Base-by-base conservation (phyloP, 495 filamentous ascomycete species). In the Echria macrotheca region DNA sequence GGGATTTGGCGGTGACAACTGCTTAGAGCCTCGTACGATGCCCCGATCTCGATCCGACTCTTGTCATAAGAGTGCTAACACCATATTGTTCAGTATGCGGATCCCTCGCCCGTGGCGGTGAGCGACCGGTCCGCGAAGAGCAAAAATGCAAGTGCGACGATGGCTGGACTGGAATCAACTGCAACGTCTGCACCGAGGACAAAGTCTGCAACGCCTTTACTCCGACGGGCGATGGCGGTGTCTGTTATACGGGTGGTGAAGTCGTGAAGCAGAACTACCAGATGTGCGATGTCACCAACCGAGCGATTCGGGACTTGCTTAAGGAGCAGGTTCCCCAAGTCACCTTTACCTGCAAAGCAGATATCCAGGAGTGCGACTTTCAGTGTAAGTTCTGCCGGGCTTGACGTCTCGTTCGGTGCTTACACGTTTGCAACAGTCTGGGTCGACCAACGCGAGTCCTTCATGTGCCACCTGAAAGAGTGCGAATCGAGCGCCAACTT, bases 101-200 rank as follows among this genome's bases (percentile, higher is more conserved):
- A 37, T 88, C 90, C n/a, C 75, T 96, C 17, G 78, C 85, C 14
- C 84, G 86, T 57, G 89, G 87, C 24, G 72, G 72, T 47, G 80
- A 96, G 52, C 79, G 93, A 56, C 72, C 82, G 12, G 78, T 82
- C 53, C 79, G 91, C 59, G 64, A 80, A 35, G 80, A 75, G 36
- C 72, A 81, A 12, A 69, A 73, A 26, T 98, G 93, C 68, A 70
- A 91, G 21, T 98, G 93, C 68, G 82, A 90, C 53, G 89, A 95
- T 25, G 93, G 94, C 39, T 98, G 93, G 93, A 79, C 79, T n/a
- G 93, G 93, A 52, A 91, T 97, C 68, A 98, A 98, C 74, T 98
- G 93, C 77, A 98, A 98, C 63, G 88, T 97, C 47, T 31, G 28
- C 28, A 31, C 28, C 28, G 7, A 31, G 12, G 28, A 31, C 77